Evolutionary conservation across 2,329 filamentous ascomycete genomes (phyloP).

Genomic region (Parasarocladium wereldwijsianum): DNA sequence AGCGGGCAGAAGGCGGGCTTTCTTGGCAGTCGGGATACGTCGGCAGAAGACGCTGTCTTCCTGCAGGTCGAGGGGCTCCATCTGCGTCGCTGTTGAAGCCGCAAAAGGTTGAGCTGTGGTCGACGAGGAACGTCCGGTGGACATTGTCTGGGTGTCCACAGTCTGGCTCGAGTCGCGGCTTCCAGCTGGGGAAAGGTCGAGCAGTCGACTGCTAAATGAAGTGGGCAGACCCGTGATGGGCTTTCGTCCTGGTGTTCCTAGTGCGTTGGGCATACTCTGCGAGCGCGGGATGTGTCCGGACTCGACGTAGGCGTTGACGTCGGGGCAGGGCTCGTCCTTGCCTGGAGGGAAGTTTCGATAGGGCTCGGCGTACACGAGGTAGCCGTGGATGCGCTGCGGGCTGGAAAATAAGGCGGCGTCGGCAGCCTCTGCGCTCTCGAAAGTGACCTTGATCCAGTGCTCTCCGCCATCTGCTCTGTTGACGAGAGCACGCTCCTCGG

Average conservation of each 20-base stretch:
- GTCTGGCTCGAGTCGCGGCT: slow-evolving; percentile 40
- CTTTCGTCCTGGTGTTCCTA: slow-evolving; percentile 14
- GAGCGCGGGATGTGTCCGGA: slow-evolving; percentile 16
- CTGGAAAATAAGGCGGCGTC: slow-evolving; percentile 55
- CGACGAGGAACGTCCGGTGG: slow-evolving; percentile 26
- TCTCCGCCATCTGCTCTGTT: slow-evolving; percentile 70
- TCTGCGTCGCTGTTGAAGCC: slow-evolving; percentile 6
- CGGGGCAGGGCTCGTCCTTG: slow-evolving; percentile 48
- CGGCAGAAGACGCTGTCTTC: slow-evolving; percentile 36
- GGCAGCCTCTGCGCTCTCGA: slow-evolving; percentile 58
- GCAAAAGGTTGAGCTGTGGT: slow-evolving; percentile 7
- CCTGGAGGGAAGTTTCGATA: slow-evolving; percentile 51
- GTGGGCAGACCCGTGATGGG: slow-evolving; percentile 16
- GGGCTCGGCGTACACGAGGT: slow-evolving; percentile 55
- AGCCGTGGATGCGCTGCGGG: slow-evolving; percentile 56
- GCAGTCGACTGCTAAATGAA: slow-evolving; percentile 21
- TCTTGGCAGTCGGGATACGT: slow-evolving; percentile 51
- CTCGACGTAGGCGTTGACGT: slow-evolving; percentile 25
- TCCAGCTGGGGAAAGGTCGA: slow-evolving; percentile 25
- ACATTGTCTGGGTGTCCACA: slow-evolving; percentile 40
- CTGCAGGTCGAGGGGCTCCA: slow-evolving; percentile 15
- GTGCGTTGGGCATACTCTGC: slow-evolving; percentile 19
- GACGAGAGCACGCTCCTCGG: slow-evolving; percentile 63
- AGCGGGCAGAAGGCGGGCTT: slow-evolving; percentile 49
- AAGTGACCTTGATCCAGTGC: slow-evolving; percentile 86